Evolutionary conservation across 192 early-diverging fungal genomes (phyloP), one percentile per base, ranked within the genome.

Genomic region (Martensiomyces pterosporus): DNA sequence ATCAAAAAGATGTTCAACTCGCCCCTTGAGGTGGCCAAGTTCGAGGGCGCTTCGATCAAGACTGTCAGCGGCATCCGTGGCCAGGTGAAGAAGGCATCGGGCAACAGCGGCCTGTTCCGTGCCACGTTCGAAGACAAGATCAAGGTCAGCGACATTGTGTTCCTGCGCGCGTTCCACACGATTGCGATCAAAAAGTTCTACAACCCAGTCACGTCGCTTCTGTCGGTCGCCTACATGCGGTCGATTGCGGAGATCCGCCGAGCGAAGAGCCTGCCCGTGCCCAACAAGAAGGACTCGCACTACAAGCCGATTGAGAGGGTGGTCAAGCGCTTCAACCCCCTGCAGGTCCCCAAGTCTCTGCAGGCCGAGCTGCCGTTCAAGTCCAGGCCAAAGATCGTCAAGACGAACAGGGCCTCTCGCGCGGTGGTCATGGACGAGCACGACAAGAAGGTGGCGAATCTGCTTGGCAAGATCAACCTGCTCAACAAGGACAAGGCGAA

Each of bases 91-190:
- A 97, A 98, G 78, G 78, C 81, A 4, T 53, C 93, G 8, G 71
- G 88, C 67, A 91, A 87, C 63, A 86, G 88, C 35, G 97, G 97
- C 24, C 75, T 78, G 54, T 99, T 92, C 82, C 85, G 97, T 44
- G 97, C 97, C 6, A 91, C 93, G 8, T 99, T 99, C 65, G 97
- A 99, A 76, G 97, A 98, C 75, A 92, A 90, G 75, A 80, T 99
- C 37, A 67, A 96, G 64, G 88, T 90, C 86, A 90, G 89, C 67
- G 96, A 99, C 65, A 99, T 98, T 75, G 85, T 99, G 21, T 98
- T 99, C 68, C 65, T 99, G 56, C 70, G 94, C 18, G 92, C 97
- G 2, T 98, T 95, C 93, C 93, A 93, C 67, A 90, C 92, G 19
- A 81, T 98, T 43, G 91, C 90, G 66, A 92, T 92, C 50, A 92